Conservation (phyloP, 768 basidiomycete species). For the Grammothele lineata region DNA sequence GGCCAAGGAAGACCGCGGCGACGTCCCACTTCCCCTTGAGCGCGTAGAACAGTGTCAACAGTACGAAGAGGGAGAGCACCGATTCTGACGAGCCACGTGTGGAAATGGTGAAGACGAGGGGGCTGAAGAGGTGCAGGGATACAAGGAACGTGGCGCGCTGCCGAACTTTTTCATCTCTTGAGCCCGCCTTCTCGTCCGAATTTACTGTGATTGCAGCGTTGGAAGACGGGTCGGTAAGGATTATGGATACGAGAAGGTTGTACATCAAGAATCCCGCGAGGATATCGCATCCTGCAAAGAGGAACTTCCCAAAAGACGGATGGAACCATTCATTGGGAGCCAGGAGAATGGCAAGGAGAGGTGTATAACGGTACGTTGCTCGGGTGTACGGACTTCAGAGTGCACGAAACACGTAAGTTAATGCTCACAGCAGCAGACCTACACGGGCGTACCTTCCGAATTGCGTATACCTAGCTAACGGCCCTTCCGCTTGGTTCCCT, state of each 20-base stretch:
- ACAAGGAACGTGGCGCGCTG: conserved; percentile 53
- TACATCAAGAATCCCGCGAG: conserved; percentile 73
- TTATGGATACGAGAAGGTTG: conserved; percentile 46
- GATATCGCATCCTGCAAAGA: conserved; percentile 84
- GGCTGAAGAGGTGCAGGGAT: conserved; percentile 82
- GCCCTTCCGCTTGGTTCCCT: conserved; percentile 58
- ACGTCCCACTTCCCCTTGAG: conserved; percentile 54
- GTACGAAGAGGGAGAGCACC: conserved; percentile 74
- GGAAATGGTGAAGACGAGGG: conserved; percentile 92
- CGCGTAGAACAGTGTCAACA: conserved; percentile 61
- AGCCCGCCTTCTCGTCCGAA: background rate
- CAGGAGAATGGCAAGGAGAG: conserved; percentile 79
- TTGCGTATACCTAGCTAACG: conserved; percentile 38
- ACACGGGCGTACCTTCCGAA: conserved; percentile 84
- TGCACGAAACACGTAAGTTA: background rate
- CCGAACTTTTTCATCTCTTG: background rate
- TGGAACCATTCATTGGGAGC: conserved; percentile 79
- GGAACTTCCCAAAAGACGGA: conserved; percentile 84
- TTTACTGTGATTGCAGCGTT: background rate
- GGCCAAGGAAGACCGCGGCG: conserved; percentile 71
- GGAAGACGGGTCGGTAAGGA: conserved; percentile 34
- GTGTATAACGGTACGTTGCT: conserved; percentile 95
- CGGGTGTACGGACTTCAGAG: conserved; percentile 76
- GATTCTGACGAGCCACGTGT: conserved; percentile 96
- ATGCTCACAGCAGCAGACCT: too few species aligned